phyloP scores from a whole-genome alignment of 495 filamentous ascomycete genomes.

The Echria macrotheca region DNA sequence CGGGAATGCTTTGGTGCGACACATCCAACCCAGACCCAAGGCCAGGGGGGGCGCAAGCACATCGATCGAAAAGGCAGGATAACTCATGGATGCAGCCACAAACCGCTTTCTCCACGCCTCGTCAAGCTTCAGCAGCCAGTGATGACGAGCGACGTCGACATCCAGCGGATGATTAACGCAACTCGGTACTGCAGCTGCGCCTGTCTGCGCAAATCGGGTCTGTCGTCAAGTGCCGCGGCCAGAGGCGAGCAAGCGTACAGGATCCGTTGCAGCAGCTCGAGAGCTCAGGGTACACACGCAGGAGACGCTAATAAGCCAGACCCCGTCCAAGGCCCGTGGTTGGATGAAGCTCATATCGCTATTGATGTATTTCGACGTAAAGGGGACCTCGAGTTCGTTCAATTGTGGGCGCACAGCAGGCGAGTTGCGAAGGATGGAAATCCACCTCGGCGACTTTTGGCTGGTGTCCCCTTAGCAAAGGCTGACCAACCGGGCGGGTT shows the following conservation, averaged over 20 bases:
- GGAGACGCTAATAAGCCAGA: too few species aligned
- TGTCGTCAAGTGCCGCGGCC: neutral
- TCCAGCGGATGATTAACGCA: neutral
- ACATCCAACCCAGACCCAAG: slow-evolving; percentile 5
- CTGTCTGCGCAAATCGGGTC: slow-evolving; percentile 3
- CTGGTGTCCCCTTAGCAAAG: neutral
- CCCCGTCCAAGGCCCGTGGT: too few species aligned
- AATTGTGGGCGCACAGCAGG: too few species aligned
- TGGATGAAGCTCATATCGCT: neutral
- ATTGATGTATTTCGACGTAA: neutral
- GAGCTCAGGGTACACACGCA: too few species aligned
- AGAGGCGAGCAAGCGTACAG: neutral
- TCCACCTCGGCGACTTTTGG: neutral
- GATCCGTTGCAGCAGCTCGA: too few species aligned
- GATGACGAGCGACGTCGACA: neutral
- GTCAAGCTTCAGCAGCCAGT: too few species aligned
- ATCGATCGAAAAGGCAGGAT: slow-evolving; percentile 8
- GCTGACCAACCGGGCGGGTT: slow-evolving; percentile 1
- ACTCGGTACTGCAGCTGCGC: neutral
- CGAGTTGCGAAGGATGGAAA: neutral
- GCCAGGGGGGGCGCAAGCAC: slow-evolving; percentile 7
- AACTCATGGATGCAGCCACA: neutral
- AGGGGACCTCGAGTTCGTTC: neutral
- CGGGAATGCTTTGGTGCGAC: neutral
- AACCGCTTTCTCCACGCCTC: too few species aligned